Evolutionary conservation across 2,329 filamentous ascomycete genomes (phyloP).

Genomic region (Lecanosticta acicola): DNA sequence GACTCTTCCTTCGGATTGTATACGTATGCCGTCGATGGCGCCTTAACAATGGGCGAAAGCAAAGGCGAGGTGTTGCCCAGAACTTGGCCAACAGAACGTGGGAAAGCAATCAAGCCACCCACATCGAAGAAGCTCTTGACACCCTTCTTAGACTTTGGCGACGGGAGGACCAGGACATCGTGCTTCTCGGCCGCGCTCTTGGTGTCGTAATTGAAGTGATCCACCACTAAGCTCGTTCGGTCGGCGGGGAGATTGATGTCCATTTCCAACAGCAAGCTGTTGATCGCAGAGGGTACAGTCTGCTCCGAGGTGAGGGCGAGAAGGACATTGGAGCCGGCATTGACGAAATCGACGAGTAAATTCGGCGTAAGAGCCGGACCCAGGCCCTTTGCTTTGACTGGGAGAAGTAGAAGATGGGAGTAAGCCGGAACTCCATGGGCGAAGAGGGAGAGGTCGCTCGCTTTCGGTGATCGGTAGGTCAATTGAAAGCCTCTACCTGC

Average conservation of each 20-base stretch:
- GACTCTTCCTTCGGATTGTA: constrained; percentile 88
- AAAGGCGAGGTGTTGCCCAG: constrained; percentile 71
- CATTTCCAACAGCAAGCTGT: constrained; percentile 76
- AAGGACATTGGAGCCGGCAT: constrained; percentile 85
- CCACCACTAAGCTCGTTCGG: constrained; percentile 77
- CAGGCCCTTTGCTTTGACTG: constrained; percentile 85
- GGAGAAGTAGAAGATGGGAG: constrained; percentile 86
- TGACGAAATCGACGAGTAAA: constrained; percentile 82
- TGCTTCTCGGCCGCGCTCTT: constrained; percentile 72
- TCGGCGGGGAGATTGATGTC: constrained; percentile 84
- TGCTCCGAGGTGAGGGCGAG: constrained; percentile 71
- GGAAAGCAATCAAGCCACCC: constrained; percentile 69
- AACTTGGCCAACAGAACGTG: constrained; percentile 71
- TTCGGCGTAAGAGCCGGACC: constrained; percentile 84
- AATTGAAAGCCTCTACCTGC: constrained; percentile 77
- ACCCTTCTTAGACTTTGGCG: constrained; percentile 60
- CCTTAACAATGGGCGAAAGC: constrained; percentile 74
- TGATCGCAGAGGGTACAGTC: constrained; percentile 65
- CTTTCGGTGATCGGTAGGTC: constrained; percentile 77
- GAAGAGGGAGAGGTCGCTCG: constrained; percentile 70
- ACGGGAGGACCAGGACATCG: constrained; percentile 75
- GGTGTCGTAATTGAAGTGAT: constrained; percentile 92
- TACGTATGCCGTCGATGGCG: constrained; percentile 79
- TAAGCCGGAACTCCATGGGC: constrained; percentile 79
- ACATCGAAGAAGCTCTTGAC: constrained; percentile 73